Evolutionary conservation across 768 basidiomycete species (phyloP).

Genomic region (Phallus indusiatus): DNA sequence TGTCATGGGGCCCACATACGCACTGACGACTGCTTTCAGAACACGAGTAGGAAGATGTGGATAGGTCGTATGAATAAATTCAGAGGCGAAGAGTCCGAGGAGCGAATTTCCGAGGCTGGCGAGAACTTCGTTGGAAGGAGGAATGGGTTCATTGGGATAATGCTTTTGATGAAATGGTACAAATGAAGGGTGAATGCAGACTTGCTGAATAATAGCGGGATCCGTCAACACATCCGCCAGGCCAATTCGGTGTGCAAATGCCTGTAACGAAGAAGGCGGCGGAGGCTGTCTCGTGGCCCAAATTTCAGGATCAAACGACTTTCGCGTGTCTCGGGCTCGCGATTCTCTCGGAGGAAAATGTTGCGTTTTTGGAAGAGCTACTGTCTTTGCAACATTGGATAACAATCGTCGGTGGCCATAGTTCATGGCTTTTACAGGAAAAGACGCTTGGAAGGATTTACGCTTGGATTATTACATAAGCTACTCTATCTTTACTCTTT

Average conservation of each 20-base stretch:
- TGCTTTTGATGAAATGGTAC: slow-evolving; percentile 44
- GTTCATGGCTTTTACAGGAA: neutral
- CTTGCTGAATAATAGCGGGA: slow-evolving; percentile 52
- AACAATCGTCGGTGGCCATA: slow-evolving; percentile 8
- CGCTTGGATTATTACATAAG: neutral
- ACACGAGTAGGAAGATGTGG: slow-evolving; percentile 90
- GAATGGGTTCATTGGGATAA: slow-evolving; percentile 42
- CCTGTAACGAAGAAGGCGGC: slow-evolving; percentile 58
- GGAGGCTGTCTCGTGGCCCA: slow-evolving; percentile 70
- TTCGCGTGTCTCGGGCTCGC: neutral
- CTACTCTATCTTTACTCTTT: neutral
- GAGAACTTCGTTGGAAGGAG: slow-evolving; percentile 66
- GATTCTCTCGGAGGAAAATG: slow-evolving; percentile 6
- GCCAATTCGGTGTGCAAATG: slow-evolving; percentile 71
- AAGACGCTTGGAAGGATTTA: neutral
- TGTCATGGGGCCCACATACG: slow-evolving; percentile 80
- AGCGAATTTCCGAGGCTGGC: slow-evolving; percentile 75
- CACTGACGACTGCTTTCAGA: slow-evolving; percentile 83
- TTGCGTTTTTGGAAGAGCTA: neutral
- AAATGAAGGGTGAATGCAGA: slow-evolving; percentile 74
- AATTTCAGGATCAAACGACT: slow-evolving; percentile 46
- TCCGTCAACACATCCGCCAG: slow-evolving; percentile 47
- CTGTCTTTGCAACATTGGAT: slow-evolving; percentile 3
- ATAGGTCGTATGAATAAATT: slow-evolving; percentile 70
- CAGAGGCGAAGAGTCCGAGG: slow-evolving; percentile 83